Percentiles rank a stretch among this genome's conserved stretches.
These are phyloP conservation scores for Cercospora brassicicola DNA, from an alignment of 2,329 filamentous ascomycete species.

Conservation along the genomic window DNA sequence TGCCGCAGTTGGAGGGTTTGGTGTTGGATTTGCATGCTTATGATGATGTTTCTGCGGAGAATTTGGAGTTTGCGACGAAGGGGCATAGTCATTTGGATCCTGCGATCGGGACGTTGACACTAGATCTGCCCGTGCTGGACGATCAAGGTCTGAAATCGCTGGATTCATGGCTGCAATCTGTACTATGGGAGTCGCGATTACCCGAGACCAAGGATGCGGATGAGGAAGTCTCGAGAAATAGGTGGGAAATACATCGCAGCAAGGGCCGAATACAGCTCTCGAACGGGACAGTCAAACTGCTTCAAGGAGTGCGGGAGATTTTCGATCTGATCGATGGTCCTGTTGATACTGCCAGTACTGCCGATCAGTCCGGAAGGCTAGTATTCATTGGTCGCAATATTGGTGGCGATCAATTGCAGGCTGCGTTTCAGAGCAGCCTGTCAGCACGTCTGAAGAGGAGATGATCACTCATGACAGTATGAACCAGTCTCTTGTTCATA, in stretches of 20 bases:
- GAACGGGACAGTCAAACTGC: constrained; percentile 68
- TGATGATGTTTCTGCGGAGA: constrained; percentile 67
- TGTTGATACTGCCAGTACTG: constrained; percentile 4
- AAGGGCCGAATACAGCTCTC: constrained; percentile 74
- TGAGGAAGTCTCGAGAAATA: constrained; percentile 16
- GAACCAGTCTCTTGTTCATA: not conserved
- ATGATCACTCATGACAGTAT: not conserved
- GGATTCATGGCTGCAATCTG: constrained; percentile 76
- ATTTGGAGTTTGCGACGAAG: constrained; percentile 68
- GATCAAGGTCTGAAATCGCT: constrained; percentile 61
- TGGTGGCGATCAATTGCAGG: constrained; percentile 19
- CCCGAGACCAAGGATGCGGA: constrained; percentile 15
- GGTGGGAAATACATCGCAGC: constrained; percentile 80
- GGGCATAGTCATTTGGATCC: constrained; percentile 91
- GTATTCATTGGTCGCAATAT: constrained; percentile 41
- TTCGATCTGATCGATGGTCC: constrained; percentile 78
- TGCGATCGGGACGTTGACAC: constrained; percentile 78
- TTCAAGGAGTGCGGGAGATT: constrained; percentile 89
- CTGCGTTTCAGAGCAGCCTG: constrained; percentile 35
- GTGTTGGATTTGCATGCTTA: constrained; percentile 91
- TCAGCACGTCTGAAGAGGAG: not conserved
- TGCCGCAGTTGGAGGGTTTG: constrained; percentile 80
- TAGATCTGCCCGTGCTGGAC: constrained; percentile 64
- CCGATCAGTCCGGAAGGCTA: constrained; percentile 32
- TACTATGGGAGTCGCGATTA: constrained; percentile 70